phyloP scores from a whole-genome alignment of 305 asterid genomes.

The Solanum aculeatissimum region DNA sequence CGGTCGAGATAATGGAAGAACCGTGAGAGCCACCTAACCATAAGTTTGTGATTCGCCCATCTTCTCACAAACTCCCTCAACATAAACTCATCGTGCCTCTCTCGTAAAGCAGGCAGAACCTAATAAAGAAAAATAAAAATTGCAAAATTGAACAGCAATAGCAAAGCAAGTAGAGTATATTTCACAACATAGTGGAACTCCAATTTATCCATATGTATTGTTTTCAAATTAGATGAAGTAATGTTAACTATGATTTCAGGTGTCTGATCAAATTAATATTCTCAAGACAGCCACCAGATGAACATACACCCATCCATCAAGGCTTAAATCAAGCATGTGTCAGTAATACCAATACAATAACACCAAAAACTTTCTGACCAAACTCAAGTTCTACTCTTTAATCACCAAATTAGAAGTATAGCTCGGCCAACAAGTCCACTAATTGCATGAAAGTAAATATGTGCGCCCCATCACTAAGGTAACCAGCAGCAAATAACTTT shows the following conservation, averaged over 20 bases:
- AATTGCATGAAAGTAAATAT: not conserved
- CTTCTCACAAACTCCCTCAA: conserved; percentile 32
- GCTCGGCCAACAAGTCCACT: not conserved
- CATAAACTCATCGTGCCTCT: conserved; percentile 33
- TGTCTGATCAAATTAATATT: not conserved
- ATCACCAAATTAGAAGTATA: not conserved
- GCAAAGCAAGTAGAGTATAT: not conserved
- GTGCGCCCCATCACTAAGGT: not conserved
- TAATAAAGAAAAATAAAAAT: not conserved
- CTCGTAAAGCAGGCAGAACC: conserved; percentile 35
- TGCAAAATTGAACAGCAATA: not conserved
- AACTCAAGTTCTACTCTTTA: not conserved
- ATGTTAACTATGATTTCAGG: not conserved
- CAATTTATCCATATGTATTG: not conserved
- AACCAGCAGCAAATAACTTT: not conserved
- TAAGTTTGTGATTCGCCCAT: conserved; percentile 34
- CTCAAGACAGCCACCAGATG: not conserved
- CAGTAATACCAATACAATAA: not conserved
- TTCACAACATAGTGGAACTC: not conserved
- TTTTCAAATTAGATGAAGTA: not conserved
- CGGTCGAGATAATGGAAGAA: conserved; percentile 34
- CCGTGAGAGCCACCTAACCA: conserved; percentile 42
- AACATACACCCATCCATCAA: not conserved
- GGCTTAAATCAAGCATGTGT: not conserved
- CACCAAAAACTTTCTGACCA: not conserved